These are phyloP conservation scores for Aspergillus persii DNA, from an alignment of 2,329 filamentous ascomycete species.

Conservation along the genomic window DNA sequence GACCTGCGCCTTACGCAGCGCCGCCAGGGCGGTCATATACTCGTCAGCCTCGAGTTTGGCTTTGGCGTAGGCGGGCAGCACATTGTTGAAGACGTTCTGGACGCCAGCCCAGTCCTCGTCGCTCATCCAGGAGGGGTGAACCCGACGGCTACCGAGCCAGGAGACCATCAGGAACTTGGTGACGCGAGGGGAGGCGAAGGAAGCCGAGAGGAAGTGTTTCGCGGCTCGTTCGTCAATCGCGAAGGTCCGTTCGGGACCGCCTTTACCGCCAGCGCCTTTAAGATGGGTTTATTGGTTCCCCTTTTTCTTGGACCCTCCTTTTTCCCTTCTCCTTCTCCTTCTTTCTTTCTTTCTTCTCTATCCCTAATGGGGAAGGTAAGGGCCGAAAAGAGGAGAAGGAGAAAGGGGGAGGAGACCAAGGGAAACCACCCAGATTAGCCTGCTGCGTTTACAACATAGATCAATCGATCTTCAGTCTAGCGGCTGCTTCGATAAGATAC, in stretches of 20 bases:
- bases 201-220: slow-evolving; percentile 53
- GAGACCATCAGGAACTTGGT: slow-evolving; percentile 57
- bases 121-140: slow-evolving; percentile 50
- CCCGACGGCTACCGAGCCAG: slow-evolving; percentile 51
- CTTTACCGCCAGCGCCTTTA: slow-evolving; percentile 56
- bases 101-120: slow-evolving; percentile 48
- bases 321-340: background rate
- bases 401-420: background rate
- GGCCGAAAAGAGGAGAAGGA: background rate
- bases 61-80: slow-evolving; percentile 52
- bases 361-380: background rate
- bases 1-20: slow-evolving; percentile 29
- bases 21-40: slow-evolving; percentile 49
- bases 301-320: background rate
- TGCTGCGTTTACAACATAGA: background rate
- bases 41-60: slow-evolving; percentile 58
- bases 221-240: slow-evolving; percentile 56
- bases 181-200: slow-evolving; percentile 44
- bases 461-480: background rate
- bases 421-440: background rate
- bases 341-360: background rate
- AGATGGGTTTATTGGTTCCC: background rate
- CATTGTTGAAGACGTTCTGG: slow-evolving; percentile 48
- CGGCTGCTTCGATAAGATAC: background rate
- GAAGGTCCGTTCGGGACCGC: slow-evolving; percentile 49